Percentiles rank a stretch among this genome's conserved stretches.
Evolutionary conservation across 2,329 filamentous ascomycete genomes (phyloP).

Genomic region (Colletotrichum viniferum): DNA sequence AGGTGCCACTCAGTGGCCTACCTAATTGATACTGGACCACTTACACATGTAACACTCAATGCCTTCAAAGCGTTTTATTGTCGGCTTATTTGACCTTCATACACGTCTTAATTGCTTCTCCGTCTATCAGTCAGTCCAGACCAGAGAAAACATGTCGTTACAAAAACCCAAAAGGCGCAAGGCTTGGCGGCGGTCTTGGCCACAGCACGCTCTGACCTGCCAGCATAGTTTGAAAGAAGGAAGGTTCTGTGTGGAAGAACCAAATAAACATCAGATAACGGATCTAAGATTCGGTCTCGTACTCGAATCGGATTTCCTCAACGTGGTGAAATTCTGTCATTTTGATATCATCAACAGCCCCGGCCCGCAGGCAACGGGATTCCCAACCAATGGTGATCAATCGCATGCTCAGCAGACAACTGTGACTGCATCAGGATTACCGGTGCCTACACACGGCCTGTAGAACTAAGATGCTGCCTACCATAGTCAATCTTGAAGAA

Average conservation of each 20-base stretch:
- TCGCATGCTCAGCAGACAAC: background rate
- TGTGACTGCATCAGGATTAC: background rate
- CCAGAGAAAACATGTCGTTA: background rate
- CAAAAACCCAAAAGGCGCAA: background rate
- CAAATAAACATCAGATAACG: background rate
- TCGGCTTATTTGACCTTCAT: background rate
- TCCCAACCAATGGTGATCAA: background rate
- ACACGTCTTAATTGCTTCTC: background rate
- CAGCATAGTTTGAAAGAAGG: background rate
- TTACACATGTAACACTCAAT: background rate
- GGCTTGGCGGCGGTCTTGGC: background rate
- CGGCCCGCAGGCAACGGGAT: background rate
- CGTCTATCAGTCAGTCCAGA: background rate
- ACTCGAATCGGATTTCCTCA: background rate
- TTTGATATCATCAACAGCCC: background rate
- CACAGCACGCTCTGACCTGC: background rate
- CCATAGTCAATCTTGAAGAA: background rate
- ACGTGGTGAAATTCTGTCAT: background rate
- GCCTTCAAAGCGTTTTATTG: background rate
- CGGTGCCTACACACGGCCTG: background rate
- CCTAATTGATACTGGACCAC: background rate
- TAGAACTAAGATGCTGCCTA: background rate
- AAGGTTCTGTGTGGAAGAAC: slow-evolving; percentile 2
- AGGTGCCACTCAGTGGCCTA: background rate
- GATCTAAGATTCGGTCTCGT: background rate